Evolutionary conservation across 495 filamentous ascomycete species (phyloP), one percentile per base, ranked within the genome.

Genomic region (Trichoderma orchidacearum): DNA sequence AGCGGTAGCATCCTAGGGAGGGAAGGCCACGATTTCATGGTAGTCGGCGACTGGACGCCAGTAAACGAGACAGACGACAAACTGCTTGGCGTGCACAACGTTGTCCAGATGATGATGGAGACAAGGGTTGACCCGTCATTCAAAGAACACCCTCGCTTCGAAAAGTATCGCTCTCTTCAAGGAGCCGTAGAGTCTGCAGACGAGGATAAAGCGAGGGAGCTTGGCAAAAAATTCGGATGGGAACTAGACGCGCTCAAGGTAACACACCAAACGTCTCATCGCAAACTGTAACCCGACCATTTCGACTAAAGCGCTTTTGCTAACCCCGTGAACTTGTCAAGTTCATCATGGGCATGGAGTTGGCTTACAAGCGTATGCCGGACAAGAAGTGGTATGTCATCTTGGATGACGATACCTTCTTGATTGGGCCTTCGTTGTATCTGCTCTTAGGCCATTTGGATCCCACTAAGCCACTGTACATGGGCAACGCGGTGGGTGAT

Each of bases 171-270:
- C 21, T 64, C 51, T 0, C 61, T 75, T 8, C 59, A 53, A 1
- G 64, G 68, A 23, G 72, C 71, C 0, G 58, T 77, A 23, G 61
- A 61, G 1, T 61, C 56, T 21, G 68, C 67, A 23, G 64, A 75
- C 35, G 62, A 64, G 54, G 67, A 69, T 36, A n/a, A 60, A 11
- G 67, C 72, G 8, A 59, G 63, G 15, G 45, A 62, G 11, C 54
- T 71, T n/a, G 68, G 68, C 17, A 63, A 63, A 34, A 78, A 58
- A 2, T 69, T 68, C 52, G 74, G 74, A 9, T 76, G 72, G 74
- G 73, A 77, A 55, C 56, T 77, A 7, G 74, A 77, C 55, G 71
- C 73, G 1, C 65, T 77, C 58, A 77, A 77, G 70, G 73, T 74
- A 48, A 23, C 18, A 45, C 41, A 51, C 48, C 1, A 21, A 17